A percentile compares a stretch with the other conserved stretches of the same genome.
These are phyloP conservation scores for Podospora pseudoanserina DNA, from an alignment of 495 filamentous ascomycete genomes.

Conservation along the genomic window DNA sequence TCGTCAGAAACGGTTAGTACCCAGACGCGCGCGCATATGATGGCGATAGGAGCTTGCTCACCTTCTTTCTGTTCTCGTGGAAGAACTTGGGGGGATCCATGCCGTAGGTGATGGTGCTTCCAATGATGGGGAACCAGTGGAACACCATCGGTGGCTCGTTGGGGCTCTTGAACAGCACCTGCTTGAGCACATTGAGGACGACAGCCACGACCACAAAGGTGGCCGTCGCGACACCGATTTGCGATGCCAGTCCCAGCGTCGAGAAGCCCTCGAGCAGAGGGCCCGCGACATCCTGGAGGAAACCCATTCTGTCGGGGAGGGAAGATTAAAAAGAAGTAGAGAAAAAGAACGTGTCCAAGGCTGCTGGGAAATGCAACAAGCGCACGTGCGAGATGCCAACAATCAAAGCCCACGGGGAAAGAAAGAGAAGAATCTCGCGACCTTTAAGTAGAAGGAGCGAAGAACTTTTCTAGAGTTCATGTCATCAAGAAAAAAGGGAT, in stretches of 20 bases:
- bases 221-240: slow-evolving; percentile 43
- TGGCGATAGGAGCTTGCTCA: slow-evolving; percentile 32
- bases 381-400: not conserved
- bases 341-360: slow-evolving; percentile 4
- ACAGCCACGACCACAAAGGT: slow-evolving; percentile 53
- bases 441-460: slow-evolving; percentile 2
- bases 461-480: not conserved
- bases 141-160: slow-evolving; percentile 79
- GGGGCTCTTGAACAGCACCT: slow-evolving; percentile 65
- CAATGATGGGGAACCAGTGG: slow-evolving; percentile 77
- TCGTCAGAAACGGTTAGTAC: slow-evolving; percentile 11
- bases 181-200: slow-evolving; percentile 62
- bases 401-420: not conserved
- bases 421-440: slow-evolving; percentile 4
- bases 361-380: not conserved
- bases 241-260: slow-evolving; percentile 41
- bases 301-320: slow-evolving; percentile 41
- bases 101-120: slow-evolving; percentile 75
- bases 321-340: slow-evolving; percentile 2
- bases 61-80: slow-evolving; percentile 64
- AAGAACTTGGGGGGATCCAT: slow-evolving; percentile 83
- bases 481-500: slow-evolving; percentile 5
- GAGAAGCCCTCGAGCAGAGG: slow-evolving; percentile 43
- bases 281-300: slow-evolving; percentile 46
- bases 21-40: not conserved